A percentile compares a stretch with the other conserved stretches of the same genome.
Evolutionary conservation across 768 basidiomycete species (phyloP).

Genomic region (Basidioascus undulatus): DNA sequence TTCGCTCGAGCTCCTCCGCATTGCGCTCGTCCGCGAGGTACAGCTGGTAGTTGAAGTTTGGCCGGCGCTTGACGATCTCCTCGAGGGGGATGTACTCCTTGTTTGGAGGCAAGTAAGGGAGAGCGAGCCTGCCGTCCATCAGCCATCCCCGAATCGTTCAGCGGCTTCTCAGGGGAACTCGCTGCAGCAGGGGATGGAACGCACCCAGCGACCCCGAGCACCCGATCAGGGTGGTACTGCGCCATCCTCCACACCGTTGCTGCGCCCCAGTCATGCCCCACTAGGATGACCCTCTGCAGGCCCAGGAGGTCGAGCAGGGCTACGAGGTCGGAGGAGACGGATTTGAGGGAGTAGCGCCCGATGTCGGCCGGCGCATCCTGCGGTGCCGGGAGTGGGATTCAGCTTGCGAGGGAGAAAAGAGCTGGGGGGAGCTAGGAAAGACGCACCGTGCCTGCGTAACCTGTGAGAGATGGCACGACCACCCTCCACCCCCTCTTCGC

Average conservation of each 20-base stretch:
- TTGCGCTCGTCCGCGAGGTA: constrained; percentile 35
- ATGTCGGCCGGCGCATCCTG: constrained; percentile 32
- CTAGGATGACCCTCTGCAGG: constrained; percentile 25
- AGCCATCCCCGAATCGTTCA: no score
- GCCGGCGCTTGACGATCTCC: constrained; percentile 28
- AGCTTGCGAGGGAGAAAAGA: neutral
- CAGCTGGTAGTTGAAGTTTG: constrained; percentile 41
- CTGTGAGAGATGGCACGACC: constrained; percentile 27
- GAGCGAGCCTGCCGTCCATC: constrained; percentile 42
- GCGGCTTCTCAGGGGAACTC: no score
- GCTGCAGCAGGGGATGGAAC: no score
- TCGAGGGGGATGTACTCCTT: constrained; percentile 27
- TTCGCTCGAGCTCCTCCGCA: constrained; percentile 30
- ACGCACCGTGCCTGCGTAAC: constrained; percentile 33
- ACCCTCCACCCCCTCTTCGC: constrained; percentile 36
- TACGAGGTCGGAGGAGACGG: constrained; percentile 34
- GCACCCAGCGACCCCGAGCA: constrained; percentile 38
- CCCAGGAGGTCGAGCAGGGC: constrained; percentile 36
- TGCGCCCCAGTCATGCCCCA: constrained; percentile 67
- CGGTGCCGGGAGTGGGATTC: neutral
- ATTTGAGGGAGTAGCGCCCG: constrained; percentile 34
- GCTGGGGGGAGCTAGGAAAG: neutral
- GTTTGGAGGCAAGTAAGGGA: constrained; percentile 40
- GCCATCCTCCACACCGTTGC: constrained; percentile 39
- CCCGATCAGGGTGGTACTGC: constrained; percentile 42